Conservation (phyloP, 495 filamentous ascomycete species). For the Xylaria grammica region DNA sequence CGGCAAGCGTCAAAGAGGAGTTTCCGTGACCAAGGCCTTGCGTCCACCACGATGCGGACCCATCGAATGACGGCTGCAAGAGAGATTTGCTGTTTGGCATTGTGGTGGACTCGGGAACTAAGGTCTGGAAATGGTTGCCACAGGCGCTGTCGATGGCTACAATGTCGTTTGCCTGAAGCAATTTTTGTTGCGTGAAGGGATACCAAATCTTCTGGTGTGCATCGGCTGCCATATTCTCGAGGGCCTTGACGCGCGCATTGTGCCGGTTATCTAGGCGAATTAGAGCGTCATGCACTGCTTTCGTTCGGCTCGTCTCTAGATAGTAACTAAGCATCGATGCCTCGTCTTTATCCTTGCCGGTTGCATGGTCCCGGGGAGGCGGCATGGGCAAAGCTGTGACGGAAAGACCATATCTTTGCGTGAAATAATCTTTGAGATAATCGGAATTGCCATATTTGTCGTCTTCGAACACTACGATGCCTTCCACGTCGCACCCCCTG, state of each 20-base stretch:
- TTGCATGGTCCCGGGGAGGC: slow-evolving; percentile 38
- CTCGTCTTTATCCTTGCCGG: slow-evolving; percentile 47
- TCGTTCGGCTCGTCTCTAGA: slow-evolving; percentile 43
- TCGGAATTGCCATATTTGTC: slow-evolving; percentile 65
- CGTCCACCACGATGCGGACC: slow-evolving; percentile 85
- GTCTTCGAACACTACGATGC: slow-evolving; percentile 67
- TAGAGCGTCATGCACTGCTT: slow-evolving; percentile 39
- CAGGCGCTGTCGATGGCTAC: slow-evolving; percentile 75
- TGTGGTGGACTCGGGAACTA: slow-evolving; percentile 27
- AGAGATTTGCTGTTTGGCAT: slow-evolving; percentile 8
- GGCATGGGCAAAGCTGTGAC: slow-evolving; percentile 60
- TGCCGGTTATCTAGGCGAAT: slow-evolving; percentile 57
- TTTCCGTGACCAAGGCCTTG: slow-evolving; percentile 81
- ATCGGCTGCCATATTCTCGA: slow-evolving; percentile 62
- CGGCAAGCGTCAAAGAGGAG: slow-evolving; percentile 66
- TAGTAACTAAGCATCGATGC: slow-evolving; percentile 67
- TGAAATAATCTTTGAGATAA: slow-evolving; percentile 69
- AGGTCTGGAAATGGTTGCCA: slow-evolving; percentile 74
- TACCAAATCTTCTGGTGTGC: slow-evolving; percentile 74
- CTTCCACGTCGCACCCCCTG: slow-evolving; percentile 74
- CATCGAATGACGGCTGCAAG: slow-evolving; percentile 71
- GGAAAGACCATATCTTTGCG: slow-evolving; percentile 55
- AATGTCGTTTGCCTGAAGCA: slow-evolving; percentile 62
- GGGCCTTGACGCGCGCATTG: slow-evolving; percentile 51
- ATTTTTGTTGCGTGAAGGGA: slow-evolving; percentile 79